A percentile compares a stretch with the other conserved stretches of the same genome.
Conservation (phyloP, 495 filamentous ascomycete genomes). For the Patellaria atrata region DNA sequence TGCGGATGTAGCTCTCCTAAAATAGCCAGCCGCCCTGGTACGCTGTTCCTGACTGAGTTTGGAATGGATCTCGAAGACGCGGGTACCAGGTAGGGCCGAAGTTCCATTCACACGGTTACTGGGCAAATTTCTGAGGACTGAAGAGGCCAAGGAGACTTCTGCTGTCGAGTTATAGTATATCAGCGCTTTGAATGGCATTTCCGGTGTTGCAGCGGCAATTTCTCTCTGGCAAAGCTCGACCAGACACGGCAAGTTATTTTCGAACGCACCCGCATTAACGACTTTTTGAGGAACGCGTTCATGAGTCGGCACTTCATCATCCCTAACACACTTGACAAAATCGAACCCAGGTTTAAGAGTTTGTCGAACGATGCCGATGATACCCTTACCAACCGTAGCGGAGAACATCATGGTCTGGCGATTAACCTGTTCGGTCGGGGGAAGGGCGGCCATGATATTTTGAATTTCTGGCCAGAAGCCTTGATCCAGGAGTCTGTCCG, state of each 20-base stretch:
- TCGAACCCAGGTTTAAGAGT: conserved; percentile 63
- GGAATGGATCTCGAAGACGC: conserved; percentile 61
- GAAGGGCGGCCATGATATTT: conserved; percentile 52
- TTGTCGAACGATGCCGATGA: conserved; percentile 57
- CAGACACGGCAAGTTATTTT: conserved; percentile 63
- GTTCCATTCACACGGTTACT: conserved; percentile 13
- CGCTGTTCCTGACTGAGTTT: conserved; percentile 55
- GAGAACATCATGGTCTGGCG: conserved; percentile 91
- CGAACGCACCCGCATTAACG: conserved; percentile 46
- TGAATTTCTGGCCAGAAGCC: conserved; percentile 73
- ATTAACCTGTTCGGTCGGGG: conserved; percentile 41
- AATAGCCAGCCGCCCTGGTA: conserved; percentile 52
- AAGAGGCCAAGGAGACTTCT: conserved; percentile 46
- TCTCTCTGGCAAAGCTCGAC: conserved; percentile 57
- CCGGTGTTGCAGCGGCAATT: conserved; percentile 24
- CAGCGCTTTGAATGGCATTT: conserved; percentile 78
- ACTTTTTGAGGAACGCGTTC: conserved; percentile 65
- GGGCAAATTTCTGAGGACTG: conserved; percentile 42
- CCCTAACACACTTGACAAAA: conserved; percentile 67
- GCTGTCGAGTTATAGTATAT: conserved; percentile 74
- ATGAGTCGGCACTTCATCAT: conserved; percentile 73
- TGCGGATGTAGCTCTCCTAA: conserved; percentile 46
- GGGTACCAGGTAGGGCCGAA: conserved; percentile 25
- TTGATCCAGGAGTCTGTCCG: conserved; percentile 78
- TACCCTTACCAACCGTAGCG: conserved; percentile 74